Evolutionary conservation across 352 stramenopile genomes (phyloP).

Genomic region (Aphanomyces euteiches): DNA sequence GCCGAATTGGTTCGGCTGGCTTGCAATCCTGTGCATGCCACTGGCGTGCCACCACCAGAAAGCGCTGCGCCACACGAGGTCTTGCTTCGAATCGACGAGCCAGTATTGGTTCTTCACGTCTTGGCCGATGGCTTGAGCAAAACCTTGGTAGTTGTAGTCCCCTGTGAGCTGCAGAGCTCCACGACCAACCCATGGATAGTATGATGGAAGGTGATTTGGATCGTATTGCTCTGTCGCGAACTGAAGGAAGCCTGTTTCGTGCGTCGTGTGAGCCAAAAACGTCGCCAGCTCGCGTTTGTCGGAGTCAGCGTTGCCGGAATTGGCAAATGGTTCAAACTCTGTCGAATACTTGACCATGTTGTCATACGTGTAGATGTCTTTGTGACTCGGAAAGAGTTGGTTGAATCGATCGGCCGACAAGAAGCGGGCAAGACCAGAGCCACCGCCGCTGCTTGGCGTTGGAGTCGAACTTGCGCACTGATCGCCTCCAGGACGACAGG

Average conservation of each 20-base stretch:
- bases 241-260: not conserved
- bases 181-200: not conserved
- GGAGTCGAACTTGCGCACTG: not conserved
- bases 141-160: constrained; percentile 16
- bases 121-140: constrained; percentile 18
- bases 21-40: not conserved
- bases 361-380: constrained; percentile 14
- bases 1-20: not conserved
- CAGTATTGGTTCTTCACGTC: not conserved
- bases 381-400: constrained; percentile 1
- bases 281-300: constrained; percentile 17
- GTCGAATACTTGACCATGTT: not conserved
- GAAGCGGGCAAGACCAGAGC: not conserved
- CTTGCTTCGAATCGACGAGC: not conserved
- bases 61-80: constrained; percentile 17
- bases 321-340: constrained; percentile 1
- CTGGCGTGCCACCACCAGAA: constrained; percentile 17
- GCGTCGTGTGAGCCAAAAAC: constrained; percentile 19
- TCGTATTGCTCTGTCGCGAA: constrained; percentile 20
- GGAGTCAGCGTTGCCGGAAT: constrained; percentile 12
- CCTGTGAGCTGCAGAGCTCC: constrained; percentile 16
- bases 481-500: not conserved
- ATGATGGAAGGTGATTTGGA: constrained; percentile 1
- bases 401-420: not conserved
- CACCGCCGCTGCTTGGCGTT: too few relatives aligned